A percentile compares a stretch with the other conserved stretches of the same genome.
phyloP scores from a whole-genome alignment of 73 alveolate genomes.

The Breviolum minutum region DNA sequence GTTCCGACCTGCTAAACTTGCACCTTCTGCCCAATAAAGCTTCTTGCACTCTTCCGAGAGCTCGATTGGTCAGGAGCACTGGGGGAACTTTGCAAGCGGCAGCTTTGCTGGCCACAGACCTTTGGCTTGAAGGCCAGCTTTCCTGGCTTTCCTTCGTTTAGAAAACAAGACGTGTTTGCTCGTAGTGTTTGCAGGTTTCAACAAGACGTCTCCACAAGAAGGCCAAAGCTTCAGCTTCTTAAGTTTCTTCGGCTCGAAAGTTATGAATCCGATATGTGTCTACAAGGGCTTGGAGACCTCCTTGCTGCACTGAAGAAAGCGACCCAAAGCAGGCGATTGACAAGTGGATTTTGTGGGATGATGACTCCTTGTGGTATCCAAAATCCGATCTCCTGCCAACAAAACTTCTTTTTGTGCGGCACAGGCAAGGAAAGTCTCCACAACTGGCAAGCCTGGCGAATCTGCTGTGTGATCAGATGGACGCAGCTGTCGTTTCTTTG shows the following conservation, averaged over 20 bases:
- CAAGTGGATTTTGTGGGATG: neutral
- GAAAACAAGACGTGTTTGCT: neutral
- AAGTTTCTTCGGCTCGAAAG: neutral
- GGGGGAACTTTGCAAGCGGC: slow-evolving; percentile 83
- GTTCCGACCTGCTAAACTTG: neutral
- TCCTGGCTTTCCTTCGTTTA: neutral
- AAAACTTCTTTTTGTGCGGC: neutral
- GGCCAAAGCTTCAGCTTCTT: slow-evolving; percentile 44
- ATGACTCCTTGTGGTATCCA: neutral
- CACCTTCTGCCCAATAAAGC: neutral
- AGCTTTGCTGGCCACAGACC: slow-evolving; percentile 61
- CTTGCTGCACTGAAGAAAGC: slow-evolving; percentile 71
- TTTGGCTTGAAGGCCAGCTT: slow-evolving; percentile 54
- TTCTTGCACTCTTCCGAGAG: neutral
- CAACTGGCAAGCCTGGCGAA: slow-evolving; percentile 27
- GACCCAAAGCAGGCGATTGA: slow-evolving; percentile 66
- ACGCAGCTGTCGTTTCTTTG: neutral
- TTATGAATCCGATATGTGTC: neutral
- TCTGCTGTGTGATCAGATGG: neutral
- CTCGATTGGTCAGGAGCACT: slow-evolving; percentile 38
- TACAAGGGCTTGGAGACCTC: slow-evolving; percentile 58
- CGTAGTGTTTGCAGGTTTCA: neutral
- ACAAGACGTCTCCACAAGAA: slow-evolving; percentile 66
- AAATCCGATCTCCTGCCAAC: neutral
- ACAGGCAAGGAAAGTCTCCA: slow-evolving; percentile 60